Base-by-base conservation (phyloP, 1,139 yeast genomes). In the Diutina ranongensis region DNA sequence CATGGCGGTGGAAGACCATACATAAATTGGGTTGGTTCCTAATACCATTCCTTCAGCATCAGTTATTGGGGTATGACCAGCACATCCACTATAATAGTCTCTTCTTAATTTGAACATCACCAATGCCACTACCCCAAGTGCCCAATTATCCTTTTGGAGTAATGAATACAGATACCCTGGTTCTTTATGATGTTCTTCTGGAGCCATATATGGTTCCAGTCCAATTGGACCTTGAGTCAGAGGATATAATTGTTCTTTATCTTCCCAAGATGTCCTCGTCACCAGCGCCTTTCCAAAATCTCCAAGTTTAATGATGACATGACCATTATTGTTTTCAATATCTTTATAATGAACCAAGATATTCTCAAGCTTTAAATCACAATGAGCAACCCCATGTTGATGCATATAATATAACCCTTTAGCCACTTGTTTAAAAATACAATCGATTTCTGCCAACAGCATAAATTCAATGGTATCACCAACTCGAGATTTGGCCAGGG, bases 241-340 rank as follows among this genome's bases (percentile, higher is more conserved):
- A 50, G 76, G 78, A 27, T 74, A 70, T 41, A 68, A 64, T 48
- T 69, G 72, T 52, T 80, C 83, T 36, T 36, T 51, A 2, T 44
- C 32, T 47, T 67, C 72, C 83, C 86, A 81, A 10, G 80, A 80
- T 1, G 87, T 80, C 54, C 77, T 71, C 54, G 82, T 78, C n/a
- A 82, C 87, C 48, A 78, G 81, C 44, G 85, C 74, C 35, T 84
- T 80, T n/a, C 92, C 92, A 59, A 82, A 82, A 60, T 82, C 92
- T 44, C 80, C 72, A 31, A 82, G 67, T 55, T 81, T 80, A 35
- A 71, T 53, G 61, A 68, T 45, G 71, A 84, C 53, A 60, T 67
- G 56, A 12, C 55, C 33, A 20, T 28, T 15, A 21, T 15, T 44
- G 18, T 44, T 25, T 21, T 44, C 47, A 33, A 41, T 47, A 40